Percentiles rank a stretch among this genome's conserved stretches.
phyloP scores from a whole-genome alignment of 108 stramenopile genomes.

The Bacterosira constricta region DNA sequence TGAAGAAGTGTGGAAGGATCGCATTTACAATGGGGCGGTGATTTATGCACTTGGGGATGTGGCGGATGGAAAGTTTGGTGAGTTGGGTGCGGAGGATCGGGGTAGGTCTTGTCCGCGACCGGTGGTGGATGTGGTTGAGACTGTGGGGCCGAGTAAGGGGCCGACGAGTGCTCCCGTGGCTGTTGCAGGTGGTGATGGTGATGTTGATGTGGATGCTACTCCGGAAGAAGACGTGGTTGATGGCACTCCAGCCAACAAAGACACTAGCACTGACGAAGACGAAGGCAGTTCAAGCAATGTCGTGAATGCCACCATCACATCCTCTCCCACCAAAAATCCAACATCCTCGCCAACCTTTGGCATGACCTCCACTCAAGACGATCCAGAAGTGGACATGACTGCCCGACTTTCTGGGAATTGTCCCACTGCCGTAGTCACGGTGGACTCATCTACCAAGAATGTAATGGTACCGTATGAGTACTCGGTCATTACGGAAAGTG shows the following conservation, averaged over 20 bases:
- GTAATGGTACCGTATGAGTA: neutral
- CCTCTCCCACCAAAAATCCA: too few relatives aligned
- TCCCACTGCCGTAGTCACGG: neutral
- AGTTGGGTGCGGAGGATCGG: constrained; percentile 15
- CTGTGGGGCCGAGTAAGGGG: neutral
- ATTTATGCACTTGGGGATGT: constrained; percentile 36
- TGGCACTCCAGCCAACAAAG: neutral
- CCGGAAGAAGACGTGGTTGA: neutral
- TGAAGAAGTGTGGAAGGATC: constrained; percentile 10
- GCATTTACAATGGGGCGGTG: constrained; percentile 47
- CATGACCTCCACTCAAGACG: neutral
- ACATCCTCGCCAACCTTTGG: neutral
- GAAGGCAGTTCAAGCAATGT: neutral
- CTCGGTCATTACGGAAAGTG: neutral
- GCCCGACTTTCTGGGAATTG: neutral
- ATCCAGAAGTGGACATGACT: neutral
- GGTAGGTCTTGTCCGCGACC: constrained; percentile 10
- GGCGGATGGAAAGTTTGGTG: constrained; percentile 20
- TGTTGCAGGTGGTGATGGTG: neutral
- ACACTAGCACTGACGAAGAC: neutral
- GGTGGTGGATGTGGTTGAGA: neutral
- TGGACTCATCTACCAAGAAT: neutral
- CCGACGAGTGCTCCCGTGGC: neutral
- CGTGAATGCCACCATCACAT: too few relatives aligned
- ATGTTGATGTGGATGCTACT: neutral